Conservation (phyloP, 2,329 filamentous ascomycete genomes). For the Fusarium lateritium region DNA sequence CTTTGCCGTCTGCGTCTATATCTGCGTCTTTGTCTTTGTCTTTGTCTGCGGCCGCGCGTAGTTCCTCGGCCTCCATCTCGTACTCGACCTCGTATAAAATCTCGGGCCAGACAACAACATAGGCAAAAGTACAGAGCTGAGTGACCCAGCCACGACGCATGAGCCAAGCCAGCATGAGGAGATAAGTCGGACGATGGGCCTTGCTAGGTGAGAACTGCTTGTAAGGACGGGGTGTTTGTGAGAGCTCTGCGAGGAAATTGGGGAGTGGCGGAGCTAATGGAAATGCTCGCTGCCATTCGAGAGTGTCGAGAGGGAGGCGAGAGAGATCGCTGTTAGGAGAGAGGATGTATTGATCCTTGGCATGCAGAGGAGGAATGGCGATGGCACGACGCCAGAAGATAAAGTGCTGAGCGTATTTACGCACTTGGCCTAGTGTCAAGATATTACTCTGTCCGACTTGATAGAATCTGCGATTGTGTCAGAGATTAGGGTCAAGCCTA, state of each 20-base stretch:
- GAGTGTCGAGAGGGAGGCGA: conserved; percentile 77
- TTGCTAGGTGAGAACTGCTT: conserved; percentile 88
- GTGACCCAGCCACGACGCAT: conserved; percentile 94
- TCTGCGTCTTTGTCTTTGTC: conserved; percentile 44
- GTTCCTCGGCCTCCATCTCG: conserved; percentile 76
- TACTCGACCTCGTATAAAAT: conserved; percentile 86
- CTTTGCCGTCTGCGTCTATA: conserved; percentile 45
- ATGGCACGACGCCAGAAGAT: conserved; percentile 97
- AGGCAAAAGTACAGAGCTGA: conserved; percentile 91
- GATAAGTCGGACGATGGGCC: conserved; percentile 88
- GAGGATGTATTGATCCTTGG: conserved; percentile 90
- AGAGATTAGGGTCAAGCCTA: neutral
- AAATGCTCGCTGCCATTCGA: conserved; percentile 83
- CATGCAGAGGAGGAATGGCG: conserved; percentile 90
- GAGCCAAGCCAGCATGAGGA: conserved; percentile 93
- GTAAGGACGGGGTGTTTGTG: conserved; percentile 84
- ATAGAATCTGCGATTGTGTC: conserved; percentile 63
- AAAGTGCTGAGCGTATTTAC: conserved; percentile 90
- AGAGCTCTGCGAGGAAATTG: conserved; percentile 89
- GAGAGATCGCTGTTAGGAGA: conserved; percentile 89
- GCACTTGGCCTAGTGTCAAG: conserved; percentile 84
- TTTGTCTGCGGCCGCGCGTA: conserved; percentile 58
- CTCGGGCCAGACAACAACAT: conserved; percentile 86
- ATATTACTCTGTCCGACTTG: conserved; percentile 80
- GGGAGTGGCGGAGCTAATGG: conserved; percentile 86